These are phyloP conservation scores for Nakaseomyces nivariensis DNA, from an alignment of 1,139 yeast genomes.

Conservation along the genomic window DNA sequence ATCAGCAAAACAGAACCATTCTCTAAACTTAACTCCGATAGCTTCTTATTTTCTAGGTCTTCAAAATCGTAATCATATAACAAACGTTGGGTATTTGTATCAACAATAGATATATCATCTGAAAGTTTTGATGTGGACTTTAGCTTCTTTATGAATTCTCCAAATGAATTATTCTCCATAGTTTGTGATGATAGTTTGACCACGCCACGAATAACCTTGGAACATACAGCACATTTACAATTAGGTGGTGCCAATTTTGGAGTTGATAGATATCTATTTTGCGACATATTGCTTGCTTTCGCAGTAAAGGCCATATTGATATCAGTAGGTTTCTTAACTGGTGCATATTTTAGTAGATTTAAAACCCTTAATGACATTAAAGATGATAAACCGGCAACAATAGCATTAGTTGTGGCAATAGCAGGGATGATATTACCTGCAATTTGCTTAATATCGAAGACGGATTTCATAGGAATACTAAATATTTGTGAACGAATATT, in stretches of 20 bases:
- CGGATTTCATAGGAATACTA: slow-evolving; percentile 60
- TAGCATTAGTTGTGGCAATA: slow-evolving; percentile 94
- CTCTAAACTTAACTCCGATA: slow-evolving; percentile 47
- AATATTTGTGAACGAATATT: slow-evolving; percentile 71
- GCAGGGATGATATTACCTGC: slow-evolving; percentile 99
- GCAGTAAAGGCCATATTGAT: slow-evolving; percentile 55
- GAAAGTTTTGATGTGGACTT: slow-evolving; percentile 44
- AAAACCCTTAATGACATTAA: slow-evolving; percentile 56
- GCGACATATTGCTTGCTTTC: slow-evolving; percentile 43
- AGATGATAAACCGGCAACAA: slow-evolving; percentile 82
- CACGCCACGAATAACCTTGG: slow-evolving; percentile 44
- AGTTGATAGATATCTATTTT: slow-evolving; percentile 49
- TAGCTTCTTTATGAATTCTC: slow-evolving; percentile 39
- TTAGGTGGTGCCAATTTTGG: slow-evolving; percentile 55
- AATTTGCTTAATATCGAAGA: slow-evolving; percentile 82
- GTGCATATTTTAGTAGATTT: slow-evolving; percentile 19
- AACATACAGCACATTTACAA: slow-evolving; percentile 64
- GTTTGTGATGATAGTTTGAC: slow-evolving; percentile 30
- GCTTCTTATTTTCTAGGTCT: slow-evolving; percentile 48
- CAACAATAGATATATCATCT: slow-evolving; percentile 58
- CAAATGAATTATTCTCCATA: slow-evolving; percentile 26
- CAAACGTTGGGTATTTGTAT: slow-evolving; percentile 50
- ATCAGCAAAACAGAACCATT: slow-evolving; percentile 56
- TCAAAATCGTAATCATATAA: slow-evolving; percentile 85
- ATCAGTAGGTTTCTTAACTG: slow-evolving; percentile 16